Evolutionary conservation across 768 basidiomycete species (phyloP), one percentile per base, ranked within the genome.

Genomic region (Lentinula aciculospora): DNA sequence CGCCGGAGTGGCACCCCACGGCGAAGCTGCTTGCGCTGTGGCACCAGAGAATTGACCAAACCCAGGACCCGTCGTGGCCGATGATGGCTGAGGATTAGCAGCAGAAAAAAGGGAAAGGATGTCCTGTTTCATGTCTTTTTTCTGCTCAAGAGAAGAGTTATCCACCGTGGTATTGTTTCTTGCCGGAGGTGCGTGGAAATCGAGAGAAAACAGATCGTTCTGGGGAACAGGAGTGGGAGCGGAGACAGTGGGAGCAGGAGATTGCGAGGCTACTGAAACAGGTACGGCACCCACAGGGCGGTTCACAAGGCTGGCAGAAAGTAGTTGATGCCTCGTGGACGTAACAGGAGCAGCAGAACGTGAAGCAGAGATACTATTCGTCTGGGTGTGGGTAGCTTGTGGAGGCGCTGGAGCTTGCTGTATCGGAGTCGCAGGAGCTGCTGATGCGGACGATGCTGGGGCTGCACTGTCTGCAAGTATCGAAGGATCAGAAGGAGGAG

Each of bases 41-140:
- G 66, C 45, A 34, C 69, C 60, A 25, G 63, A 58, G 59, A 76
- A 76, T 49, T 77, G 74, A 2, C 72, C 76, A 60, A 73, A 76
- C 17, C 68, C 66, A 27, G 65, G 50, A 36, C n/a, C n/a, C n/a
- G n/a, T 31, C 44, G 36, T 27, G 4, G 63, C 58, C 45, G 70
- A 53, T 53, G 72, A 62, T 31, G 73, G 65, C 2, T 76, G 63
- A 0, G 76, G 67, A 0, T 77, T 65, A 0, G 80, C 67, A 0
- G 79, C 64, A 15, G 88, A 82, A 69, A 91, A 94, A 40, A 95
- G 78, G 0, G 90, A 90, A 17, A 95, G 75, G 61, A 95, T 95
- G 62, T 95, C 89, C 56, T 90, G 81, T 63, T 93, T 94, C 45
- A 86, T 79, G 64, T 91, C 87, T 66, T 89, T 91, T 68, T 78